Evolutionary conservation across 495 filamentous ascomycete genomes (phyloP), one percentile per base, ranked within the genome.

Genomic region (Pseudevernia furfuracea): DNA sequence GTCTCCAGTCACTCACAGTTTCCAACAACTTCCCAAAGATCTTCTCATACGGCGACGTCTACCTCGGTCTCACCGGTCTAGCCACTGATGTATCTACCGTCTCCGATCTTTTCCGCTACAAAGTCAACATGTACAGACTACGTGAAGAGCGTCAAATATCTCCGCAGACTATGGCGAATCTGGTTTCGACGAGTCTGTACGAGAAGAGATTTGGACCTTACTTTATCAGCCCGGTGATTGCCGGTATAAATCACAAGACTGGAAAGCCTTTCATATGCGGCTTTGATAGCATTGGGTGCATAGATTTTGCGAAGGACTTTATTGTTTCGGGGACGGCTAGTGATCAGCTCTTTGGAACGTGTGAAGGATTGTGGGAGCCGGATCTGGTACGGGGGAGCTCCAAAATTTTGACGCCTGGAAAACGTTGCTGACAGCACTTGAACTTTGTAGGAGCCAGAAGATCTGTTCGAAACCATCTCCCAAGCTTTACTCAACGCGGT

Each of bases 1-100:
- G 94, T 67, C 87, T 97, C 75, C 95, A 98, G 82, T 82, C 95
- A 71, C 84, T 98, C 74, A 98, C 94, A 46, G 87, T 98, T 62
- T 96, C 91, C 73, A 97, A 97, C 86, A 96, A 97, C 87, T 97
- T 96, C 84, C 94, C 94, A 79, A 98, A 98, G 80, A 91, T 98
- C 84, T 97, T 97, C 87, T 84, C 88, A 75, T 97, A 96, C 82
- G 92, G 90, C 73, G 89, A 92, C 74, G 91, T 92, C 68, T 96
- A 96, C 77, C 88, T 98, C n/a, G 94, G 94, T 53, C 84, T 98
- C 52, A 97, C 95, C 6, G 94, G 94, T 37, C 88, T 98, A 30
- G 94, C 95, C 32, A 97, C 94, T 63, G 94, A 98, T 77, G 90
- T 98, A 48, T 84, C 85, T 41, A 97, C 95, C 66, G 94, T 98